Percentiles rank a stretch among this genome's conserved stretches.
Evolutionary conservation across 306 rosid genomes (phyloP).

Genomic region (Calophaca sinica): DNA sequence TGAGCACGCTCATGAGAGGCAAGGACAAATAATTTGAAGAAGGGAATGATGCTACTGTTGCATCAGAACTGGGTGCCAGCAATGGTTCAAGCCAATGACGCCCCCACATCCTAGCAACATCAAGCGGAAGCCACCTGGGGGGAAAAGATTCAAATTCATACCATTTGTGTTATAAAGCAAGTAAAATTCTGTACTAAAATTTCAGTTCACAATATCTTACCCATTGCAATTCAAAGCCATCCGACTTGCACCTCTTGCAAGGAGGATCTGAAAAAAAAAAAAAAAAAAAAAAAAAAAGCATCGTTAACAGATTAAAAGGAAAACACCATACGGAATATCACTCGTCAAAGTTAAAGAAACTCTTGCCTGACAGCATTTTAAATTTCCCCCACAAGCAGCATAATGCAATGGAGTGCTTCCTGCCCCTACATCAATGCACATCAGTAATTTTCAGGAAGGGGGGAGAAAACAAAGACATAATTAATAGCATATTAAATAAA

Average conservation of each 20-base stretch:
- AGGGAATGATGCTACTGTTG: constrained; percentile 63
- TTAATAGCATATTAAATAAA: constrained; percentile 13
- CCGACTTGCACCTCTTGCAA: constrained; percentile 84
- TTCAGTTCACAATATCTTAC: constrained; percentile 52
- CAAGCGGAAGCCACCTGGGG: constrained; percentile 93
- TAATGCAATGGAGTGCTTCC: constrained; percentile 99
- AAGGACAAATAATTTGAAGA: constrained; percentile 75
- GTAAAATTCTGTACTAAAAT: constrained; percentile 13
- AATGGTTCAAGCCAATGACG: constrained; percentile 95
- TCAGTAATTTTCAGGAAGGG: constrained; percentile 24
- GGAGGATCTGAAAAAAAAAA: constrained; percentile 71
- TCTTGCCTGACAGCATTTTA: constrained; percentile 97
- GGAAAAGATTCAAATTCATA: constrained; percentile 38
- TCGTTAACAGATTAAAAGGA: constrained; percentile 37
- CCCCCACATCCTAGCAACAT: constrained; percentile 98
- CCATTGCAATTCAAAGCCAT: constrained; percentile 91
- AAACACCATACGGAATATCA: constrained; percentile 25
- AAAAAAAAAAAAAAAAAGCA: constrained; percentile 47
- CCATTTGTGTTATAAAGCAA: constrained; percentile 33
- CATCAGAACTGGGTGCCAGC: constrained; percentile 75
- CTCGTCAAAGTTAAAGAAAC: constrained; percentile 11
- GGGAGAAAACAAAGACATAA: constrained; percentile 36
- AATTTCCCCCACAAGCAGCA: constrained; percentile 98
- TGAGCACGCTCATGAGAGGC: constrained; percentile 91
- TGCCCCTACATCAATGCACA: constrained; percentile 67